These are phyloP conservation scores for Pseudozyma flocculosa DNA, from an alignment of 1,284 basidiomycete species.

Conservation along the genomic window DNA sequence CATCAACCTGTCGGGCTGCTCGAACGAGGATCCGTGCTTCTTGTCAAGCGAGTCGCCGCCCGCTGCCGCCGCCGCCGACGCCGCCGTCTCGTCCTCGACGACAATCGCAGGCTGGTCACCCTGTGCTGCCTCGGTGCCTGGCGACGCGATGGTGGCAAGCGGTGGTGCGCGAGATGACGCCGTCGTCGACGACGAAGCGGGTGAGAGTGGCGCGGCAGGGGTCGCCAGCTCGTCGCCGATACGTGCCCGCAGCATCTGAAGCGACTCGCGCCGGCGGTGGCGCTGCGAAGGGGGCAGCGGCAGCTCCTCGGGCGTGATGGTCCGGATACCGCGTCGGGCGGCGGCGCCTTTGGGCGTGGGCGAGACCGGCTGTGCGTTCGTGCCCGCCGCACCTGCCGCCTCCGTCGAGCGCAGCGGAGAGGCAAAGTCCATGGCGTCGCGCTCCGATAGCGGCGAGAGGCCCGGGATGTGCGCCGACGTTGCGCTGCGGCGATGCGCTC, in stretches of 20 bases:
- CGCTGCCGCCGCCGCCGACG: too few relatives aligned
- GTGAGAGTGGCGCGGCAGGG: neutral
- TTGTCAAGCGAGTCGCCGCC: too few relatives aligned
- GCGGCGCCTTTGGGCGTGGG: constrained; percentile 1
- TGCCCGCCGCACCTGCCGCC: neutral
- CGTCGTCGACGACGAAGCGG: neutral
- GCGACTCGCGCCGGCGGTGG: constrained; percentile 17
- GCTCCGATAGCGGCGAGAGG: constrained; percentile 25
- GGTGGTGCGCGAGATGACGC: neutral
- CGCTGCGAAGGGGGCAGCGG: constrained; percentile 22
- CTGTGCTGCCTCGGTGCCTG: too few relatives aligned
- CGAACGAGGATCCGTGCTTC: constrained; percentile 22
- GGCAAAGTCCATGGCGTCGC: constrained; percentile 6
- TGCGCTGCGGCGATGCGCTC: constrained; percentile 19
- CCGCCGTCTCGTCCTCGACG: neutral
- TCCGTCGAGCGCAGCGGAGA: neutral
- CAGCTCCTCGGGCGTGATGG: constrained; percentile 18
- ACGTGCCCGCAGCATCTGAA: constrained; percentile 33
- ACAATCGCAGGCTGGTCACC: too few relatives aligned
- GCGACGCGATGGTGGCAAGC: neutral
- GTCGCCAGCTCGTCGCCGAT: constrained; percentile 5
- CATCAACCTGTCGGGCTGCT: neutral
- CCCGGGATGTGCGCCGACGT: constrained; percentile 23
- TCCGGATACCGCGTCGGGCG: constrained; percentile 21
- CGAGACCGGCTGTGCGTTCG: neutral